Conservation (phyloP, 768 basidiomycete genomes). For the Termitomyces sp. region DNA sequence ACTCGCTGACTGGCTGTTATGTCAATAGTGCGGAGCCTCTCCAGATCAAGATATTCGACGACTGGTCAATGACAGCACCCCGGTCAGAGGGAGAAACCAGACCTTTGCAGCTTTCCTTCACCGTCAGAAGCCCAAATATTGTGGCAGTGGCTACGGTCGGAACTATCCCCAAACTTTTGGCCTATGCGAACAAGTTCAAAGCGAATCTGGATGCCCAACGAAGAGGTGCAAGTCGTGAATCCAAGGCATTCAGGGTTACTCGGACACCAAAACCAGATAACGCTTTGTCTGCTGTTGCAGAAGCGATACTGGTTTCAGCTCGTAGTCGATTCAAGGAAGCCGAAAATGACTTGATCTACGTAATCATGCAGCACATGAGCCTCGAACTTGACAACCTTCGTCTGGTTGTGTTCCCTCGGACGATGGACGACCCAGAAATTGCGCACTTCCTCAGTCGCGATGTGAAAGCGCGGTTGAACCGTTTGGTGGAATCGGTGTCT, state of each 20-base stretch:
- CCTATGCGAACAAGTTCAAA: conserved; percentile 70
- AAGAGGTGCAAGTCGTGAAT: conserved; percentile 74
- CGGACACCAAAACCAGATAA: conserved; percentile 72
- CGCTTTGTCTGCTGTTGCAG: conserved; percentile 79
- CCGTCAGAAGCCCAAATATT: conserved; percentile 64
- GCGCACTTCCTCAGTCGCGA: conserved; percentile 68
- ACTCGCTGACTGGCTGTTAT: background rate
- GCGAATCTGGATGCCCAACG: conserved; percentile 67
- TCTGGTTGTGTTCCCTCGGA: conserved; percentile 72
- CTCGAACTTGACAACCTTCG: conserved; percentile 60
- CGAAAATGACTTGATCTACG: conserved; percentile 51
- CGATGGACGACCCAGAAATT: conserved; percentile 71
- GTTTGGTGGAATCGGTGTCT: conserved; percentile 47
- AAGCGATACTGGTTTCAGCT: conserved; percentile 76
- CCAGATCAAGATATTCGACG: conserved; percentile 68
- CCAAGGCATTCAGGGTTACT: conserved; percentile 68
- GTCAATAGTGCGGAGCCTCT: conserved; percentile 68
- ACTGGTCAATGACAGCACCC: conserved; percentile 61
- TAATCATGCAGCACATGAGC: conserved; percentile 70
- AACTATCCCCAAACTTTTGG: conserved; percentile 72
- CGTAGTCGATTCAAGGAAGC: conserved; percentile 65
- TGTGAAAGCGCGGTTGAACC: conserved; percentile 66
- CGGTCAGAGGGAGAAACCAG: conserved; percentile 34
- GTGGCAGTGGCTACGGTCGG: conserved; percentile 63
- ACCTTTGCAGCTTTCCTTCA: conserved; percentile 68